Conservation (phyloP, 73 alveolate species). For the Urostyla sp. region DNA sequence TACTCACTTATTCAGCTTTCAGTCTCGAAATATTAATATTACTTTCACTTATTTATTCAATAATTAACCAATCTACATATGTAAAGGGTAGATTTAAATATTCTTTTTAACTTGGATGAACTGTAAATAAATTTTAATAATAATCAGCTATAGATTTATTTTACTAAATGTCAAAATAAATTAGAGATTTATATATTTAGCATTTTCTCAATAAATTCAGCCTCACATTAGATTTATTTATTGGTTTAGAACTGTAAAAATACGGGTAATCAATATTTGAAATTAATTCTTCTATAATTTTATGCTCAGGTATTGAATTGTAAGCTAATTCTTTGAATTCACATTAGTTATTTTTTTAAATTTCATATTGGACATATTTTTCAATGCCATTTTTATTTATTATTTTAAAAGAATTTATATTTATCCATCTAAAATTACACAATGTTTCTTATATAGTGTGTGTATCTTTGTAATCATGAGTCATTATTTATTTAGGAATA, state of each 20-base stretch:
- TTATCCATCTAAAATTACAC: background rate
- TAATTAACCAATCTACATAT: constrained; percentile 36
- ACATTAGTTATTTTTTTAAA: no score
- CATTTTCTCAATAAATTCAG: no score
- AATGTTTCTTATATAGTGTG: no score
- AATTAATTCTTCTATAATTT: no score
- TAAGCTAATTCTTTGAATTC: no score
- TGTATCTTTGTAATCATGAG: no score
- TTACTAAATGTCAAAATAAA: background rate
- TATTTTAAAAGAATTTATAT: background rate
- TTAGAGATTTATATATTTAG: background rate
- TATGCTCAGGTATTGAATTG: no score
- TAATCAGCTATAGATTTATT: background rate
- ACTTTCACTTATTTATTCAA: constrained; percentile 30
- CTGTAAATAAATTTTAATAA: background rate
- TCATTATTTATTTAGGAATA: no score
- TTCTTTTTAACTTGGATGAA: background rate
- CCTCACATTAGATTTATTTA: no score
- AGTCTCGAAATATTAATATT: background rate
- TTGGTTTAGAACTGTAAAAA: no score
- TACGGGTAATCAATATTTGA: no score
- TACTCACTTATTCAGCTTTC: background rate
- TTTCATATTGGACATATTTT: background rate
- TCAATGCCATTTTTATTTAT: constrained; percentile 38
- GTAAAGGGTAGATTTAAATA: constrained; percentile 9